A percentile compares a stretch with the other conserved stretches of the same genome.
phyloP scores from a whole-genome alignment of 129 eudicot genomes.

The Cynara cardunculus region DNA sequence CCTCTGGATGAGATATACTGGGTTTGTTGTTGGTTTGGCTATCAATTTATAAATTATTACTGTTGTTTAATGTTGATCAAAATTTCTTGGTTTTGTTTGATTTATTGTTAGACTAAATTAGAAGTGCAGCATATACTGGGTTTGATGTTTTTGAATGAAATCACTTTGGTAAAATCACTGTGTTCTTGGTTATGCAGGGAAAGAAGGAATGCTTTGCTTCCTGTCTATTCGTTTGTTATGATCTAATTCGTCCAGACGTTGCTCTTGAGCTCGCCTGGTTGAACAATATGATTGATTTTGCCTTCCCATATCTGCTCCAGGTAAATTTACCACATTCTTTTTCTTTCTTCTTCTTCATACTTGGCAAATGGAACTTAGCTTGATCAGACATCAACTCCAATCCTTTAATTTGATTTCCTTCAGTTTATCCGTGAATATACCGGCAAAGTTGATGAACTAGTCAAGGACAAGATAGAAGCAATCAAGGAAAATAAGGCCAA shows the following conservation, averaged over 20 bases:
- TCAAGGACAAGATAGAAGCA: slow-evolving; percentile 69
- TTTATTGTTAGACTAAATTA: not conserved
- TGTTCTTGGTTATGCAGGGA: slow-evolving; percentile 53
- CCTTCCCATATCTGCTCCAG: slow-evolving; percentile 95
- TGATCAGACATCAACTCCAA: not conserved
- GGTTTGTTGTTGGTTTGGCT: no score
- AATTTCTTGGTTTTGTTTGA: not conserved
- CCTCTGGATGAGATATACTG: no score
- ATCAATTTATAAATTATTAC: not conserved
- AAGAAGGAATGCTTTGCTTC: slow-evolving; percentile 97
- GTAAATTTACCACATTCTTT: slow-evolving; percentile 20
- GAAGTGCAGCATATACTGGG: not conserved
- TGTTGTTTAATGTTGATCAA: not conserved
- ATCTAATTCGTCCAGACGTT: slow-evolving; percentile 77
- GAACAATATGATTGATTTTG: slow-evolving; percentile 87
- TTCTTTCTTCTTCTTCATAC: not conserved
- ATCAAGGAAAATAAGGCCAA: slow-evolving; percentile 54
- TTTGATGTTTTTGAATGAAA: no score
- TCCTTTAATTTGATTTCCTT: slow-evolving; percentile 9
- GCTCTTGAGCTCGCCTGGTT: slow-evolving; percentile 96
- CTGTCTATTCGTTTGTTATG: slow-evolving; percentile 87
- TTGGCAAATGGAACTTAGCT: not conserved
- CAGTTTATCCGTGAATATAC: slow-evolving; percentile 83
- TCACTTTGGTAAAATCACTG: not conserved
- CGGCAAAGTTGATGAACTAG: slow-evolving; percentile 71